Percentiles rank a stretch among this genome's conserved stretches.
Conservation (phyloP, 1,139 yeast genomes). For the Kurtzmaniella quercitrusa region DNA sequence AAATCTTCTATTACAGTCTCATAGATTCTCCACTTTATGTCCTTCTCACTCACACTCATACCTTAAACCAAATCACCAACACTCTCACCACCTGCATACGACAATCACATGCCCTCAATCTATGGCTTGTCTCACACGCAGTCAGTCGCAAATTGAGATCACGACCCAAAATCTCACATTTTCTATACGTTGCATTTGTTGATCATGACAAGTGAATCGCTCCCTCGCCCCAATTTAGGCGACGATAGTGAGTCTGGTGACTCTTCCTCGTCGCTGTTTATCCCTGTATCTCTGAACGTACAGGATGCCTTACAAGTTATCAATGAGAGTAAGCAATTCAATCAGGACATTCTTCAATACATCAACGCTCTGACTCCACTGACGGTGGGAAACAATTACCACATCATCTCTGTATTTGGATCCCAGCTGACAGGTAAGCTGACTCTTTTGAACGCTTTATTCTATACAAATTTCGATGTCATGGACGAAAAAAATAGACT, state of each 20-base stretch:
- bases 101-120: too few species aligned
- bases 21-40: too few species aligned
- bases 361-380: conserved; percentile 32
- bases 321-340: conserved; percentile 71
- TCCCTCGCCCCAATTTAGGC: conserved; percentile 7
- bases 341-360: conserved; percentile 31
- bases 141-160: background rate
- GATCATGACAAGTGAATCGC: conserved; percentile 4
- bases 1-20: too few species aligned
- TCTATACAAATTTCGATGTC: conserved; percentile 85
- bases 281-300: conserved; percentile 32
- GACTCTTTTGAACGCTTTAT: conserved; percentile 77
- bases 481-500: conserved; percentile 83
- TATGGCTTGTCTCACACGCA: too few species aligned
- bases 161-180: background rate
- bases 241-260: conserved; percentile 6
- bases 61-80: too few species aligned
- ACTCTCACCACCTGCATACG: too few species aligned
- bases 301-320: conserved; percentile 68
- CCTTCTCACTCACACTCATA: too few species aligned
- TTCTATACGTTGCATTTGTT: background rate
- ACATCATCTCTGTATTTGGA: conserved; percentile 92
- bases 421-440: conserved; percentile 97
- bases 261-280: conserved; percentile 39
- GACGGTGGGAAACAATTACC: conserved; percentile 67